These are phyloP conservation scores for Vanilla planifolia DNA, from an alignment of 106 monocot species.

Conservation along the genomic window DNA sequence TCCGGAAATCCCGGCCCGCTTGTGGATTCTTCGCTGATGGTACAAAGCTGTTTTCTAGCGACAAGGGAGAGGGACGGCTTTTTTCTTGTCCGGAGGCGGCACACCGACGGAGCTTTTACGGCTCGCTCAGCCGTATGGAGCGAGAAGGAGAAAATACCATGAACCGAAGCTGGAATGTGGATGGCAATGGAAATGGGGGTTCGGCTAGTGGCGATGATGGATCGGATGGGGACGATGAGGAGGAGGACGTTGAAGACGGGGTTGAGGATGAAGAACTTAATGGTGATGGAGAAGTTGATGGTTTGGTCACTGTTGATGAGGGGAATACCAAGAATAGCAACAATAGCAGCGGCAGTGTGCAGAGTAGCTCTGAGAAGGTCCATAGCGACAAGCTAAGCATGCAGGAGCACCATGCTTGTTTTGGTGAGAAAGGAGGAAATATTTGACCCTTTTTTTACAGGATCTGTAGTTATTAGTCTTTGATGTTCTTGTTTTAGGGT, in stretches of 20 bases:
- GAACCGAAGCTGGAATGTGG: constrained; percentile 13
- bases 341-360: constrained; percentile 52
- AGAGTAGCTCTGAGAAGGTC: constrained; percentile 53
- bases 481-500: constrained; percentile 19
- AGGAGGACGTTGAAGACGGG: constrained; percentile 21
- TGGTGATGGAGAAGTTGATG: constrained; percentile 42
- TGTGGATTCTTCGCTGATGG: constrained; percentile 7
- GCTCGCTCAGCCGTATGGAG: not conserved
- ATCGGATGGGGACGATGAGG: constrained; percentile 18
- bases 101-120: constrained; percentile 5
- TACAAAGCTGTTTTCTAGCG: constrained; percentile 11
- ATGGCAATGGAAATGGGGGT: not conserved
- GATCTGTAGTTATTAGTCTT: not conserved
- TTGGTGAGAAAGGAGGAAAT: constrained; percentile 22
- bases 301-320: constrained; percentile 24
- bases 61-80: not conserved
- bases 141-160: not conserved
- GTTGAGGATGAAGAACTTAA: constrained; percentile 40
- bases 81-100: constrained; percentile 9
- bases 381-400: constrained; percentile 9
- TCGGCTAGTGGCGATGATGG: constrained; percentile 14
- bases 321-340: constrained; percentile 24
- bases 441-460: not conserved
- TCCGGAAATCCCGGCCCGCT: not conserved
- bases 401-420: constrained; percentile 22